Percentiles rank a stretch among this genome's conserved stretches.
These are phyloP conservation scores for Stevia rebaudiana DNA, from an alignment of 140 eudicot genomes.

Conservation along the genomic window DNA sequence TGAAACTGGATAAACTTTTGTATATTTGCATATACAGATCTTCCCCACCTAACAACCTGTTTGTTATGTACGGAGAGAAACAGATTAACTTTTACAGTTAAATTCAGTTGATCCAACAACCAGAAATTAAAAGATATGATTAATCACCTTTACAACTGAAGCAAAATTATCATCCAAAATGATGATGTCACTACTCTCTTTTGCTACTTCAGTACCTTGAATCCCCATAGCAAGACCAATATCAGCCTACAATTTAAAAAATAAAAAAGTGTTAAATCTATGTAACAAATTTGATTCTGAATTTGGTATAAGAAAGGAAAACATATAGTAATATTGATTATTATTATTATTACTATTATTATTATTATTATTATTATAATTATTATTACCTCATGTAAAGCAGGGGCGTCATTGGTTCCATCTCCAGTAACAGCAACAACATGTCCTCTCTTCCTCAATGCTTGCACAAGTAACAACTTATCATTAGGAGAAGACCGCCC, in stretches of 20 bases:
- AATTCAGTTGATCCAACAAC: neutral
- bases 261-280: neutral
- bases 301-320: neutral
- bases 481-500: constrained; percentile 97
- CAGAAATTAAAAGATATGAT: neutral
- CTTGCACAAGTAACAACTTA: constrained; percentile 87
- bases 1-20: constrained; percentile 93
- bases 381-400: constrained; percentile 63
- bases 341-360: neutral
- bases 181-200: constrained; percentile 86
- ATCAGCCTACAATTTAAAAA: constrained; percentile 57
- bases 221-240: constrained; percentile 98
- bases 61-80: constrained; percentile 28
- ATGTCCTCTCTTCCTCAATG: constrained; percentile 73
- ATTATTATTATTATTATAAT: neutral
- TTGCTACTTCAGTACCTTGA: constrained; percentile 89
- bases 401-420: constrained; percentile 98
- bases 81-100: neutral
- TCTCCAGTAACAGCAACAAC: constrained; percentile 99
- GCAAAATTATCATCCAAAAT: constrained; percentile 83
- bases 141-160: constrained; percentile 70
- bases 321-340: neutral
- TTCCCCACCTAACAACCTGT: constrained; percentile 94
- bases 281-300: neutral
- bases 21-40: constrained; percentile 84